Evolutionary conservation across 768 basidiomycete species (phyloP).

Genomic region (Tulasnella sp.): DNA sequence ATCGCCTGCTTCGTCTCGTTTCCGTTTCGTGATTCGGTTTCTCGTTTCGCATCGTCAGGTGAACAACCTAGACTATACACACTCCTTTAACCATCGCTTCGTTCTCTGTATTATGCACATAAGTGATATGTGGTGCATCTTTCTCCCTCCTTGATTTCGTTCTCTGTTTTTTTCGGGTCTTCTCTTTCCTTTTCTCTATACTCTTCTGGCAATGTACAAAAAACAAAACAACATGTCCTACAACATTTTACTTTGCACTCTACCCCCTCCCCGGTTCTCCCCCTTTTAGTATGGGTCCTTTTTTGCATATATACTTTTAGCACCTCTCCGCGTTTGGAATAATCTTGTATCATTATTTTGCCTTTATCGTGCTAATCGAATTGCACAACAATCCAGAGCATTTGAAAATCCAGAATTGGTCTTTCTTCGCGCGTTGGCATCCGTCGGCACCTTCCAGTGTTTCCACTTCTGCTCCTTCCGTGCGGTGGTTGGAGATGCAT

Average conservation of each 20-base stretch:
- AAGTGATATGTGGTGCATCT: neutral
- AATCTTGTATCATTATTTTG: slow-evolving; percentile 4
- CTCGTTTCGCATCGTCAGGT: neutral
- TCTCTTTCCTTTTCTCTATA: neutral
- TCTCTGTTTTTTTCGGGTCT: neutral
- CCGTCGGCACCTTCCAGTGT: neutral
- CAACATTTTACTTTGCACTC: neutral
- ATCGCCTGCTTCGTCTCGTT: neutral
- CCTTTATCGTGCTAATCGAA: slow-evolving; percentile 8
- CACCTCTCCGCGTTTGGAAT: neutral
- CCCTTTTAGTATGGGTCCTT: neutral
- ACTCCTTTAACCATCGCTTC: neutral
- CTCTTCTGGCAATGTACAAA: neutral
- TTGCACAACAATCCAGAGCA: neutral
- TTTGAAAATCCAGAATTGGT: neutral
- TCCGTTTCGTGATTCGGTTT: neutral
- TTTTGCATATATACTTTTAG: slow-evolving; percentile 10
- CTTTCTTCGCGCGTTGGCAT: neutral
- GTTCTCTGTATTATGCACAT: neutral
- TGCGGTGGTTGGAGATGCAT: neutral
- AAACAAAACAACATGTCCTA: neutral
- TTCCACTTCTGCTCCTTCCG: neutral
- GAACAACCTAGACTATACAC: neutral
- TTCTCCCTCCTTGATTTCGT: neutral
- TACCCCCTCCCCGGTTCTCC: neutral